Evolutionary conservation across 2,329 filamentous ascomycete genomes (phyloP).

Genomic region (Fusarium nelsonii): DNA sequence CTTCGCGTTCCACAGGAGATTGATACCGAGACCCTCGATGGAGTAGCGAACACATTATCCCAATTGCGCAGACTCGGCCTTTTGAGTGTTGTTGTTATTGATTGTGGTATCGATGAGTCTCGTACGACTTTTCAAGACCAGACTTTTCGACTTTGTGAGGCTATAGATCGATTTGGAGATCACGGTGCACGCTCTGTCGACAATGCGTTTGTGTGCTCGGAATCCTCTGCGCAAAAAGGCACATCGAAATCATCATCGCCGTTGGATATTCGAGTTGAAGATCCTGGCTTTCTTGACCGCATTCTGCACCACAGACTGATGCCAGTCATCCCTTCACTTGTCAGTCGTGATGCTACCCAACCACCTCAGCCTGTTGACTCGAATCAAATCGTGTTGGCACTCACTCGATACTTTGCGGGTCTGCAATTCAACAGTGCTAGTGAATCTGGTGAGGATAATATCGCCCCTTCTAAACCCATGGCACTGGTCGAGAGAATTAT

Average conservation of each 20-base stretch:
- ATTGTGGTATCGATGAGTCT: constrained; percentile 67
- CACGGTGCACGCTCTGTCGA: constrained; percentile 78
- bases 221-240: neutral
- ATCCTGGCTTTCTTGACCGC: constrained; percentile 50
- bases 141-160: constrained; percentile 78
- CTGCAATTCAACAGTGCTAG: constrained; percentile 60
- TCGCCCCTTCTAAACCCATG: constrained; percentile 59
- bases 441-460: constrained; percentile 46
- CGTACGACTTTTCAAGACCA: constrained; percentile 68
- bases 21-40: constrained; percentile 75
- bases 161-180: constrained; percentile 77
- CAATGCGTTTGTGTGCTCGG: constrained; percentile 46
- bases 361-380: constrained; percentile 57
- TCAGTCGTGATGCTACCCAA: constrained; percentile 57
- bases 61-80: constrained; percentile 88
- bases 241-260: constrained; percentile 40
- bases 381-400: constrained; percentile 77
- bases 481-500: constrained; percentile 86
- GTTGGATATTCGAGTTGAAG: constrained; percentile 49
- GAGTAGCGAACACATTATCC: constrained; percentile 84
- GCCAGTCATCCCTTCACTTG: constrained; percentile 58
- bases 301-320: constrained; percentile 52
- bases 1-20: constrained; percentile 79
- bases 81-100: constrained; percentile 83
- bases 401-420: constrained; percentile 81